phyloP scores from a whole-genome alignment of 345 rosid genomes.

The Passiflora organensis region DNA sequence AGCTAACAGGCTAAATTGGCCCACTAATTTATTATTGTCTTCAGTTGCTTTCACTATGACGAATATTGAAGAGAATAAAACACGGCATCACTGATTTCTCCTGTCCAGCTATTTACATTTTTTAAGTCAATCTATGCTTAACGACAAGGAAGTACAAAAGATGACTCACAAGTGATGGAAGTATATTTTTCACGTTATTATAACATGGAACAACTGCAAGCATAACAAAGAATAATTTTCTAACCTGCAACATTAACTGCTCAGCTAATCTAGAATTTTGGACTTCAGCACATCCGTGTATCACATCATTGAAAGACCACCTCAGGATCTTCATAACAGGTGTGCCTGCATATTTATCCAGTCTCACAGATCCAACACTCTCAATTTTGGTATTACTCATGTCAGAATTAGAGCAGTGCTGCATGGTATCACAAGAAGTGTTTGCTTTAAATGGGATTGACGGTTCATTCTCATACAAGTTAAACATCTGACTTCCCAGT shows the following conservation, averaged over 20 bases:
- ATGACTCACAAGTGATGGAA: neutral
- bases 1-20: no score
- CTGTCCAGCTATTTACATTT: no score
- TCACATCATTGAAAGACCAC: conserved; percentile 56
- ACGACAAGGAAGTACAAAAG: neutral
- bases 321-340: conserved; percentile 34
- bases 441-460: conserved; percentile 17
- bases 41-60: no score
- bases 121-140: no score
- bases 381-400: conserved; percentile 19
- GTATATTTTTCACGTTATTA: neutral
- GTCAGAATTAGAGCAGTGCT: conserved; percentile 17
- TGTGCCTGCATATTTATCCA: conserved; percentile 13
- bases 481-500: conserved; percentile 30
- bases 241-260: conserved; percentile 68
- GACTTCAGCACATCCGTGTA: conserved; percentile 57
- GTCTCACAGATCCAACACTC: conserved; percentile 18
- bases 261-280: conserved; percentile 56
- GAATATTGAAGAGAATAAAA: no score
- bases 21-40: no score
- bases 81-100: no score
- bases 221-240: neutral
- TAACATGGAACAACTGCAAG: no score
- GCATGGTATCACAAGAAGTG: conserved; percentile 17
- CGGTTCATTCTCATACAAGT: conserved; percentile 23